A percentile compares a stretch with the other conserved stretches of the same genome.
Evolutionary conservation across 2,329 filamentous ascomycete genomes (phyloP).

Genomic region (Colletotrichum sp.): DNA sequence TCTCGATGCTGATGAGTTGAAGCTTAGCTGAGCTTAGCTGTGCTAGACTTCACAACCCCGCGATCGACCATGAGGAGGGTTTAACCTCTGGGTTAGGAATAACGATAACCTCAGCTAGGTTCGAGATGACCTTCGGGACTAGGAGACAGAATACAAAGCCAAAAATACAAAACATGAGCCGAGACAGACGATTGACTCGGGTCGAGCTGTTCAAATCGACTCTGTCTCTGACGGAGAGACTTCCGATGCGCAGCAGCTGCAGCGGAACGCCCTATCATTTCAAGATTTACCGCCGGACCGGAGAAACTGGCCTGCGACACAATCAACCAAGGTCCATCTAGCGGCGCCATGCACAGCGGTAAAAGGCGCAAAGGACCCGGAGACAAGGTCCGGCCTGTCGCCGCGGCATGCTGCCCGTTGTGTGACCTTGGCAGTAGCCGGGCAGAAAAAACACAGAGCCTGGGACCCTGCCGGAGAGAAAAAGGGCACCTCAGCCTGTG

Average conservation of each 20-base stretch:
- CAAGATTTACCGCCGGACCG: neutral
- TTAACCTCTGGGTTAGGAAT: neutral
- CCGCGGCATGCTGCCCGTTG: neutral
- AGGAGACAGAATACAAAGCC: neutral
- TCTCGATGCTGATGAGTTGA: neutral
- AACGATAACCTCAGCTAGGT: neutral
- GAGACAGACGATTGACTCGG: slow-evolving; percentile 7
- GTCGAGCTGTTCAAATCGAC: neutral
- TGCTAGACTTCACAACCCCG: neutral
- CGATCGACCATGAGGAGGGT: neutral
- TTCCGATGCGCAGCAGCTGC: neutral
- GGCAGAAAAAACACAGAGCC: neutral
- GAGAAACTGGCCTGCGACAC: neutral
- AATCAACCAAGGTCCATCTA: neutral
- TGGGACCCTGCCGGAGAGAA: neutral
- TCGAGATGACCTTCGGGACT: neutral
- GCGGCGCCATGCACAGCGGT: neutral
- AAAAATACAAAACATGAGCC: slow-evolving; percentile 1
- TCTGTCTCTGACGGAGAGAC: neutral
- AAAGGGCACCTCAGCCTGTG: neutral
- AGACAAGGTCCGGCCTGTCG: neutral
- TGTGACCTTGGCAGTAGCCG: neutral
- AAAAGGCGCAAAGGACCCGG: neutral
- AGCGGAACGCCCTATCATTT: neutral
- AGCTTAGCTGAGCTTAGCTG: neutral